Percentiles rank a stretch among this genome's conserved stretches.
These are phyloP conservation scores for Xanthoceras sorbifolium DNA, from an alignment of 345 rosid species.

Conservation along the genomic window DNA sequence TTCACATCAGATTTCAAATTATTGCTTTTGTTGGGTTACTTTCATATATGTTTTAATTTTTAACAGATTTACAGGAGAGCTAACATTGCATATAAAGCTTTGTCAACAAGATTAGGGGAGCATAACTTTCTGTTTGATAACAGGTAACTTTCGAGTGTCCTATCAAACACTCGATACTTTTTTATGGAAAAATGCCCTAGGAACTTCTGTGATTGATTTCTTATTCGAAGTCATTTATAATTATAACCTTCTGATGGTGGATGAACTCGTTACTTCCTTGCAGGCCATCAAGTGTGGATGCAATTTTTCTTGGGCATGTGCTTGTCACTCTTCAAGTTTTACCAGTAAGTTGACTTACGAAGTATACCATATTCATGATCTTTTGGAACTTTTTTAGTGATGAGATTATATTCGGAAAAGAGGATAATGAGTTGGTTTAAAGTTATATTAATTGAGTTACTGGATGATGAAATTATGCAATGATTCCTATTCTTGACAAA, in stretches of 20 bases:
- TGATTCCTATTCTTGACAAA: neutral
- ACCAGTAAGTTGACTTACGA: slow-evolving; percentile 62
- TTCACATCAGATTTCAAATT: too few relatives aligned
- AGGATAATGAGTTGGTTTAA: too few relatives aligned
- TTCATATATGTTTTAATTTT: slow-evolving; percentile 2
- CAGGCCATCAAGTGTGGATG: slow-evolving; percentile 96
- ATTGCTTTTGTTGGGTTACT: too few relatives aligned
- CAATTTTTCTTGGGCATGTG: slow-evolving; percentile 65
- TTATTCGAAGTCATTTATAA: neutral
- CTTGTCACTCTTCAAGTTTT: slow-evolving; percentile 71
- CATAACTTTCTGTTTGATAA: slow-evolving; percentile 68
- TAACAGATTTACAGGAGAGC: slow-evolving; percentile 79
- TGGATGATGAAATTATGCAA: neutral
- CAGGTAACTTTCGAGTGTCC: slow-evolving; percentile 46
- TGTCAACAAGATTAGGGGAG: slow-evolving; percentile 81
- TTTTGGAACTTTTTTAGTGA: neutral
- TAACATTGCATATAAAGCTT: slow-evolving; percentile 66
- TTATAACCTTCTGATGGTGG: neutral
- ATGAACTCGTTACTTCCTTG: slow-evolving; percentile 15
- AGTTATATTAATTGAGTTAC: neutral
- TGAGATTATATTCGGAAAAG: too few relatives aligned
- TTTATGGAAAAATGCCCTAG: neutral
- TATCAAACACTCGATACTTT: slow-evolving; percentile 1
- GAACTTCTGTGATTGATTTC: neutral
- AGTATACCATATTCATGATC: slow-evolving; percentile 4